phyloP scores from a whole-genome alignment of 108 stramenopile species.

The Hondaea fermentalgiana region DNA sequence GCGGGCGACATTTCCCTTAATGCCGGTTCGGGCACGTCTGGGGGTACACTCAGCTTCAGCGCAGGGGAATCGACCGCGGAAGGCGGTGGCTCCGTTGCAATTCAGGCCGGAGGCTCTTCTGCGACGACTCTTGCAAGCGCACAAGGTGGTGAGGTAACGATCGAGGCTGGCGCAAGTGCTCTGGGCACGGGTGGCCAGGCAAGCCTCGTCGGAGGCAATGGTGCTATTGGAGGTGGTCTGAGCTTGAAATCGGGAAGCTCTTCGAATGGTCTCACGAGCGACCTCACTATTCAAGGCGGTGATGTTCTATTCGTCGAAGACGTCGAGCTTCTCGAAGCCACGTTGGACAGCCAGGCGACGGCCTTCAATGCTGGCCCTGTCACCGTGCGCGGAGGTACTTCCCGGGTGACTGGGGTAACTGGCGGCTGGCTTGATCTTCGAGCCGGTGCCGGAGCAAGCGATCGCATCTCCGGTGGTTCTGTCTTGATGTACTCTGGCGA shows the following conservation, averaged over 20 bases:
- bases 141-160: not conserved
- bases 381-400: not conserved
- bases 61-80: not conserved
- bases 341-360: not conserved
- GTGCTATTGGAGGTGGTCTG: not conserved
- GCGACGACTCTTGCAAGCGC: not conserved
- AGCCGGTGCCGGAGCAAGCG: not conserved
- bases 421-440: not conserved
- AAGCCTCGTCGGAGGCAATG: not conserved
- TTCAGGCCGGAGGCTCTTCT: not conserved
- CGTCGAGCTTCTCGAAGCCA: not conserved
- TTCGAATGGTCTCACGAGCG: not conserved
- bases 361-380: not conserved
- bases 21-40: not conserved
- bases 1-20: too few species aligned
- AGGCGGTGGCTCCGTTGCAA: not conserved
- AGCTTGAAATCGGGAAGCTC: not conserved
- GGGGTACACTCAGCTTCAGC: not conserved
- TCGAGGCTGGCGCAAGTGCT: not conserved
- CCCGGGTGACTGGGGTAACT: not conserved
- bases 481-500: not conserved
- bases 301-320: not conserved
- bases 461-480: not conserved
- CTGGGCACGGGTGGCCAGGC: not conserved
- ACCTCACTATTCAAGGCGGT: not conserved